phyloP scores from a whole-genome alignment of 1,139 yeast genomes.

The Hansenula lynferdii region DNA sequence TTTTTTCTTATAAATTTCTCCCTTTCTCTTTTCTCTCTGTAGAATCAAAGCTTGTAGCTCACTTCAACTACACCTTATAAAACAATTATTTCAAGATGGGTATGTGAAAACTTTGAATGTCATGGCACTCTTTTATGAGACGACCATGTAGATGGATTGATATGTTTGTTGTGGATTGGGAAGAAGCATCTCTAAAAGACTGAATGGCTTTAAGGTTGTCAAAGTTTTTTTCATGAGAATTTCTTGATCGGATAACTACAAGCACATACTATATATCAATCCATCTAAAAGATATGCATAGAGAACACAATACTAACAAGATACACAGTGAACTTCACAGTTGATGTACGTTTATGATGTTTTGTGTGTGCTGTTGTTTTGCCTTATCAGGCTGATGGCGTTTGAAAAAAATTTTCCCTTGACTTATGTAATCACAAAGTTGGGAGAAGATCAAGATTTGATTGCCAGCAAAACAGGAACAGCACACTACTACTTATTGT shows the following conservation, averaged over 20 bases:
- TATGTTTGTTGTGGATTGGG: no score
- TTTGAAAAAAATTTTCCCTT: neutral
- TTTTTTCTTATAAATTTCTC: slow-evolving; percentile 6
- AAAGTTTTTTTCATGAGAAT: no score
- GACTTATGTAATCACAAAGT: slow-evolving; percentile 1
- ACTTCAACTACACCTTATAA: slow-evolving; percentile 5
- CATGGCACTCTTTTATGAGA: no score
- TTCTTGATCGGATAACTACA: no score
- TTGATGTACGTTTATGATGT: slow-evolving; percentile 20
- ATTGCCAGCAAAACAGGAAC: no score
- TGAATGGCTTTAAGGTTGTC: no score
- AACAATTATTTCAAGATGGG: slow-evolving; percentile 23
- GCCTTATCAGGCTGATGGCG: slow-evolving; percentile 1
- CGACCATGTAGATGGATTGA: no score
- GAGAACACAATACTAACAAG: neutral
- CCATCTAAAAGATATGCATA: no score
- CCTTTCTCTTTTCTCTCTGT: slow-evolving; percentile 4
- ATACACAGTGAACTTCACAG: slow-evolving; percentile 24
- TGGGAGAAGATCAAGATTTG: no score
- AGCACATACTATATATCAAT: no score
- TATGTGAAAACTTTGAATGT: slow-evolving; percentile 10
- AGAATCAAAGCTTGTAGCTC: slow-evolving; percentile 8
- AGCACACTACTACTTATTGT: neutral
- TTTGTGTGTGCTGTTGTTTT: slow-evolving; percentile 1
- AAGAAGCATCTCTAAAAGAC: no score